Base-by-base conservation (phyloP, 805 yeast species). In the Candida broadrunensis region DNA sequence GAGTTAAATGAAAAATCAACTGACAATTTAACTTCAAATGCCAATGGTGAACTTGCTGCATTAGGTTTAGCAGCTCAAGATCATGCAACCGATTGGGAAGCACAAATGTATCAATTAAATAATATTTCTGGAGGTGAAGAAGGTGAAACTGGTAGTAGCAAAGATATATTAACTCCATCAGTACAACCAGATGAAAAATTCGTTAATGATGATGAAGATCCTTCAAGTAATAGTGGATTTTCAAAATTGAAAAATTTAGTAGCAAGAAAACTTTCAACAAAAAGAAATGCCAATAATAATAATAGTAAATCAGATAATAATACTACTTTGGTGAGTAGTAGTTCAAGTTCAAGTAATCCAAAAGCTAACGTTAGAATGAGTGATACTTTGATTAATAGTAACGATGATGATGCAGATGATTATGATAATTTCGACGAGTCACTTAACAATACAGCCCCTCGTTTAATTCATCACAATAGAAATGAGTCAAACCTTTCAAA, bases 41-140 rank as follows among this genome's bases (percentile, higher is more conserved):
- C 60, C 14, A 68, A 70, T 18, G 62, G 55, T 27, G 88, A 82
- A 58, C 70, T 87, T 44, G 55, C 81, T 31, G 95, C 90, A 2
- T 72, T 88, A 45, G 96, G 96, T 44, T 58, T 70, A 13, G 87
- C 89, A n/a, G 95, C 95, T 3, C 83, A 80, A 54, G 88, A 87
- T 47, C 95, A 87, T 60, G 77, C 81, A 49, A 76, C 71, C 33
- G 75, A 85, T 55, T 81, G 93, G 89, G 89, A 84, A 48, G 64
- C 72, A 33, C 83, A 83, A 55, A 77, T 83, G 77, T 72, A 70
- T 56, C 68, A 70, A 36, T 59, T 77, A 48, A 67, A 67, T 41
- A 72, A 67, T 19, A 30, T 53, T 5, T 40, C 54, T 9, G 38
- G 14, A 26, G 24, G 35, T 19, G 33, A 19, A 17, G 33, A 19